Percentiles rank a stretch among this genome's conserved stretches.
Evolutionary conservation across 83 land plant genomes (phyloP).

Genomic region (Diphasiastrum complanatum): DNA sequence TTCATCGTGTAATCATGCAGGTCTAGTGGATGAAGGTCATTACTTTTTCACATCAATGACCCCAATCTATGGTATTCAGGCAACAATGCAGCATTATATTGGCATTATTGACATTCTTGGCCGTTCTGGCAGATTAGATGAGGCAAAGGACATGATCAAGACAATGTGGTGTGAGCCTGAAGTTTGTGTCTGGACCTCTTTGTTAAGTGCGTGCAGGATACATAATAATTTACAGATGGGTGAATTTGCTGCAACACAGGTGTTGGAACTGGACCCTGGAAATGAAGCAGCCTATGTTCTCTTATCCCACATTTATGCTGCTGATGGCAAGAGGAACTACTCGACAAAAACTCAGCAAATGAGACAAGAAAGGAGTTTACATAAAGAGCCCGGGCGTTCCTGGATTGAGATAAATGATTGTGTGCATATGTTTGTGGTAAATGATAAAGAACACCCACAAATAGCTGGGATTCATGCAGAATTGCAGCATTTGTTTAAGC

Average conservation of each 20-base stretch:
- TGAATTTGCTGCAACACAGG: conserved; percentile 9
- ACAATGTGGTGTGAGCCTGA: conserved; percentile 20
- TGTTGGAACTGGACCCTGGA: conserved; percentile 8
- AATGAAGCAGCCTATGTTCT: conserved; percentile 7
- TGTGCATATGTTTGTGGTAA: conserved; percentile 11
- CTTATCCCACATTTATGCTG: conserved; percentile 17
- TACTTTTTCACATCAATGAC: conserved; percentile 3
- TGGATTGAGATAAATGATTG: conserved; percentile 12
- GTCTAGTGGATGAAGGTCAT: conserved; percentile 24
- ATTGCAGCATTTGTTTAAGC: too few relatives aligned
- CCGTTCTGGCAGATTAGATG: conserved; percentile 16
- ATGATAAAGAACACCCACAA: conserved; percentile 6
- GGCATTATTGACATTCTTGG: conserved; percentile 20
- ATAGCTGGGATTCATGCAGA: neutral
- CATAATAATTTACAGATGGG: conserved; percentile 6
- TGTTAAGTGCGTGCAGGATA: conserved; percentile 9
- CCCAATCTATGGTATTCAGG: neutral
- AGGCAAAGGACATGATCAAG: conserved; percentile 14
- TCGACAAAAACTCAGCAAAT: neutral
- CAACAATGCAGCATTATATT: conserved; percentile 17
- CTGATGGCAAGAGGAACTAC: conserved; percentile 7
- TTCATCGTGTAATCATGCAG: conserved; percentile 23
- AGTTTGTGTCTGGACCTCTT: conserved; percentile 1
- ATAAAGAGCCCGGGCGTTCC: conserved; percentile 7
- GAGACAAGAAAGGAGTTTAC: neutral